Conservation (phyloP, 331 rosid species). For the Malus hybrid region DNA sequence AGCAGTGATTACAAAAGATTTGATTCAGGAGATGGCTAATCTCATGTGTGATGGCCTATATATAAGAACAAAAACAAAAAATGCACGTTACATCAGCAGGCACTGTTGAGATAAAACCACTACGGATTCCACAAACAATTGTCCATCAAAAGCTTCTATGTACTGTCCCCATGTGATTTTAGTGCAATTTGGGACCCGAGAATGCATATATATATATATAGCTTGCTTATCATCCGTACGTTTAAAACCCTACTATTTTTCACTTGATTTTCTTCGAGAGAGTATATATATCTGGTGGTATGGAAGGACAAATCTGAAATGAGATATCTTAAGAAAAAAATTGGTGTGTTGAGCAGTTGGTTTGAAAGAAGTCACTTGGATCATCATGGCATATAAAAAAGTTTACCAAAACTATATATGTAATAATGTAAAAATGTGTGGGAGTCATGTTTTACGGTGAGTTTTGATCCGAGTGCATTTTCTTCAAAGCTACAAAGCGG, state of each 20-base stretch:
- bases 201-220: neutral
- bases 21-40: neutral
- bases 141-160: constrained; percentile 5
- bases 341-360: neutral
- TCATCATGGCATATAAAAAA: neutral
- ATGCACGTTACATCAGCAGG: constrained; percentile 11
- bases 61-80: neutral
- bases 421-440: neutral
- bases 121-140: constrained; percentile 17
- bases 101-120: constrained; percentile 24
- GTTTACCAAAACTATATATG: neutral
- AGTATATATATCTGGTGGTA: neutral
- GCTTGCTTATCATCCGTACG: constrained; percentile 26
- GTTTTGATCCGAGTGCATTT: neutral
- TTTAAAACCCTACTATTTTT: constrained; percentile 8
- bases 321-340: neutral
- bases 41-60: neutral
- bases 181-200: constrained; percentile 13
- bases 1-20: neutral
- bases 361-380: neutral
- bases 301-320: neutral
- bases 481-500: neutral
- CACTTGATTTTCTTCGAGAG: constrained; percentile 11
- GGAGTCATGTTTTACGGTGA: neutral
- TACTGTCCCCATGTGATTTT: constrained; percentile 21